Base-by-base conservation (phyloP, 805 yeast genomes). In the Metschnikowia gelsemii region DNA sequence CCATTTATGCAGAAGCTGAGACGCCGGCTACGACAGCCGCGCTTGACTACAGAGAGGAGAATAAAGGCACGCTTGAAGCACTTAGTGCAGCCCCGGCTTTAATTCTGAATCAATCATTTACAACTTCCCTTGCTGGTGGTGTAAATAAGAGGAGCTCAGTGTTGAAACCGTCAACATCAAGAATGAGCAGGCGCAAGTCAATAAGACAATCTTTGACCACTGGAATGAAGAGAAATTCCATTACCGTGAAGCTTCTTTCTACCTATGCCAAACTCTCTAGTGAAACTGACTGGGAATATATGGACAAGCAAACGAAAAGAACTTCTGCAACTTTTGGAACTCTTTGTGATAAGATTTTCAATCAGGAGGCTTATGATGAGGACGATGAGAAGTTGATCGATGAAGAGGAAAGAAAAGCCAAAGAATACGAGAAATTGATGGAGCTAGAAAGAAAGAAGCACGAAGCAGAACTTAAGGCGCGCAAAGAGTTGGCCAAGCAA, bases 271-370 rank as follows among this genome's bases (percentile, higher is more conserved):
- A 80, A 56, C 64, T 84, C 46, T 73, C 87, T 3, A 73, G 73
- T 33, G 83, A 80, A 43, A 71, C 75, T 30, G 84, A 79, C 46
- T 78, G 87, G 80, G 84, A 80, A 52, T 76, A 76, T 52, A 76
- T 83, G 61, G 86, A 82, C 53, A 79, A 76, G 54, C 87, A 80
- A 58, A 81, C 88, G 5, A 82, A 78, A 62, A 73, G 93, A 61
- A 82, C 90, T 2, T 80, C 87, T 26, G 80, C 87, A 12, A 85
- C 84, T 47, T 84, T 84, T 68, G 93, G 89, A 9, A 76, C 84
- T 2, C 66, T 84, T 31, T 82, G 88, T 68, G 91, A 84, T 63
- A 80, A 78, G 61, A 78, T 84, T 43, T 84, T 84, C 68, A 84
- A 78, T 53, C 84, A 82, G 59, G 89, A 82, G 55, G 64, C 59